Conservation (phyloP, 2,329 filamentous ascomycete species). For the Sordariomycetes sp. region DNA sequence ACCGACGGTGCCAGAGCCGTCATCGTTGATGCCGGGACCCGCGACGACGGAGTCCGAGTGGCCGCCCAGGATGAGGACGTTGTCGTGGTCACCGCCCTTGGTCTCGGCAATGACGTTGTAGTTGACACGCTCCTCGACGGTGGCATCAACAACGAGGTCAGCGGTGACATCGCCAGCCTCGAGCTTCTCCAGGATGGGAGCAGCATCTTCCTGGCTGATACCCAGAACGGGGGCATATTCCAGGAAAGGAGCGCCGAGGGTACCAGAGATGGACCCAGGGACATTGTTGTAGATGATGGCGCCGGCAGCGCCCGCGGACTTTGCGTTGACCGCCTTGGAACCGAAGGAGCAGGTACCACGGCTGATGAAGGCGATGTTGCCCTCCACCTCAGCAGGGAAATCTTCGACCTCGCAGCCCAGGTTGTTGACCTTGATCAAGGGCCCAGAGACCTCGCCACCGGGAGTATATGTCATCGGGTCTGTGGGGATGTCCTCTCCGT, state of each 20-base stretch:
- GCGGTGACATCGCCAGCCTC: conserved; percentile 20
- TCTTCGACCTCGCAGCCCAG: conserved; percentile 44
- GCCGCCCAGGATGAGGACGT: conserved; percentile 36
- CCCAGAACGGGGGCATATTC: conserved; percentile 42
- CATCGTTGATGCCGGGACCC: conserved; percentile 53
- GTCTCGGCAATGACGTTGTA: conserved; percentile 44
- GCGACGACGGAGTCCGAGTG: conserved; percentile 39
- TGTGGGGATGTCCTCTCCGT: conserved; percentile 15
- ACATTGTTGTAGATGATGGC: conserved; percentile 56
- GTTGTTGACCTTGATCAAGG: conserved; percentile 37
- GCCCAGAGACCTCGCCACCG: conserved; percentile 27
- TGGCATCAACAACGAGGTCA: conserved; percentile 32
- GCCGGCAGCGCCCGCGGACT: conserved; percentile 45
- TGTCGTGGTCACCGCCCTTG: conserved; percentile 34
- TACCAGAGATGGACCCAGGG: conserved; percentile 39
- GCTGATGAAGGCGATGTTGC: conserved; percentile 49
- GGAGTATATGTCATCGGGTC: conserved; percentile 40
- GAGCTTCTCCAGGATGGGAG: conserved; percentile 19
- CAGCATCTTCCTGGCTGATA: conserved; percentile 37
- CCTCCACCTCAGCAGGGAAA: conserved; percentile 41
- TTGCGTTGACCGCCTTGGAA: conserved; percentile 46
- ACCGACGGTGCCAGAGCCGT: conserved; percentile 45
- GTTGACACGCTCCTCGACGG: conserved; percentile 35
- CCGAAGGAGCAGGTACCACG: conserved; percentile 52
- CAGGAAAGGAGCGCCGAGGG: conserved; percentile 37